Evolutionary conservation across 2,329 filamentous ascomycete genomes (phyloP).

Genomic region (Madurella fahalii): DNA sequence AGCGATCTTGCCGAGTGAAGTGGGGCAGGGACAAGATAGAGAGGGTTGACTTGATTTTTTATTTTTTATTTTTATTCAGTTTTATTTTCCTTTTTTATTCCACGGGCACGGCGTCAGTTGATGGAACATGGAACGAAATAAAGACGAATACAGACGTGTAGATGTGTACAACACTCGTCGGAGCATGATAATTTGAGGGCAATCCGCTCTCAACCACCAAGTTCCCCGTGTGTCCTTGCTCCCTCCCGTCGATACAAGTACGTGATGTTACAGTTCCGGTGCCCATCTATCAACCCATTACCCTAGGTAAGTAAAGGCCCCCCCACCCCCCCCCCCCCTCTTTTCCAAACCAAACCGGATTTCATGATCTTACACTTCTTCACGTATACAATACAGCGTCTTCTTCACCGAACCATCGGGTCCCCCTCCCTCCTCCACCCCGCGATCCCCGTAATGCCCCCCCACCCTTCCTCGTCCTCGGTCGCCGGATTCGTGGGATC

Average conservation of each 20-base stretch:
- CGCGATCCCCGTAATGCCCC: constrained; percentile 62
- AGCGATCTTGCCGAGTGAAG: constrained; percentile 59
- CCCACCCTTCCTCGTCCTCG: constrained; percentile 43
- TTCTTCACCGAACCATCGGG: neutral
- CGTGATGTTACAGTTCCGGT: no score
- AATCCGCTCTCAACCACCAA: neutral
- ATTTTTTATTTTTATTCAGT: constrained; percentile 13
- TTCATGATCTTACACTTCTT: no score
- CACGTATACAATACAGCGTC: no score
- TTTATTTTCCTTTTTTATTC: constrained; percentile 13
- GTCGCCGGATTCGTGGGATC: constrained; percentile 42
- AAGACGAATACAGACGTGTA: constrained; percentile 20
- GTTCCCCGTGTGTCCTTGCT: no score
- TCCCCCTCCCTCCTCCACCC: constrained; percentile 36
- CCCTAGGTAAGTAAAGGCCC: no score
- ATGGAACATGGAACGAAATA: neutral
- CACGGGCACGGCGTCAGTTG: constrained; percentile 9
- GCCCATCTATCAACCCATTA: no score
- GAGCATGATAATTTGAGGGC: neutral
- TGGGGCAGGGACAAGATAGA: constrained; percentile 9
- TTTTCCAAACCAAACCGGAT: no score
- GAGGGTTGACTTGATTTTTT: neutral
- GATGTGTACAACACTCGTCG: constrained; percentile 24
- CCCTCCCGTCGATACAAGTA: no score
- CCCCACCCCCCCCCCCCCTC: no score